These are phyloP conservation scores for Neocucurbitaria cava DNA, from an alignment of 2,329 filamentous ascomycete species.

Conservation along the genomic window DNA sequence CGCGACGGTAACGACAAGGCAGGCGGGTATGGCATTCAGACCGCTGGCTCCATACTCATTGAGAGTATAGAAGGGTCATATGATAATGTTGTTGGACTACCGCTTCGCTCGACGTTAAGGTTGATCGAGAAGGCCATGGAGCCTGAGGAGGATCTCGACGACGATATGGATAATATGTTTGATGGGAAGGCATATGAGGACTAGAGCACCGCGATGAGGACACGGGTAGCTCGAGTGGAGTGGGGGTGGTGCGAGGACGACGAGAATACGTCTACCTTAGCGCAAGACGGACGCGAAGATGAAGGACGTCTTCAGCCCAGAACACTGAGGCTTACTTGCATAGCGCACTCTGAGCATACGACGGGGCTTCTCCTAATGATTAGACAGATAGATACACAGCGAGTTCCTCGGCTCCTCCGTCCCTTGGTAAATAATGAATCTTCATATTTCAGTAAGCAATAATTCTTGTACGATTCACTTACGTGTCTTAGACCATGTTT, in stretches of 20 bases:
- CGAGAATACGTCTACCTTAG: neutral
- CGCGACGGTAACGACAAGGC: constrained; percentile 96
- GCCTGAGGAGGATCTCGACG: constrained; percentile 60
- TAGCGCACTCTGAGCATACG: too few species aligned
- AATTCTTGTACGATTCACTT: too few species aligned
- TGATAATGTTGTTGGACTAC: constrained; percentile 94
- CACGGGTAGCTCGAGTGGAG: too few species aligned
- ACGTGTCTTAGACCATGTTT: too few species aligned
- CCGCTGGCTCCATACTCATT: constrained; percentile 82
- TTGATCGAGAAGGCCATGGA: constrained; percentile 89
- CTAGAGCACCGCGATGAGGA: neutral
- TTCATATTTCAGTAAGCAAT: too few species aligned
- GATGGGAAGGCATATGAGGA: constrained; percentile 20
- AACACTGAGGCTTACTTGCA: neutral
- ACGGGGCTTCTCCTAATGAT: too few species aligned
- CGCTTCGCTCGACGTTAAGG: constrained; percentile 76
- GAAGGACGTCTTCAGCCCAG: neutral
- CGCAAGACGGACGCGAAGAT: neutral
- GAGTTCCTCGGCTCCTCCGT: too few species aligned
- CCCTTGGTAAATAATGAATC: too few species aligned
- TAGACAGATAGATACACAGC: too few species aligned
- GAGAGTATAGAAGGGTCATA: constrained; percentile 88
- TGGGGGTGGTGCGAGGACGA: too few species aligned
- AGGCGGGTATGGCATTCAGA: constrained; percentile 93
- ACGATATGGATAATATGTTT: constrained; percentile 56